Conservation (phyloP, 331 rosid species). For the Pyrus hybrid region DNA sequence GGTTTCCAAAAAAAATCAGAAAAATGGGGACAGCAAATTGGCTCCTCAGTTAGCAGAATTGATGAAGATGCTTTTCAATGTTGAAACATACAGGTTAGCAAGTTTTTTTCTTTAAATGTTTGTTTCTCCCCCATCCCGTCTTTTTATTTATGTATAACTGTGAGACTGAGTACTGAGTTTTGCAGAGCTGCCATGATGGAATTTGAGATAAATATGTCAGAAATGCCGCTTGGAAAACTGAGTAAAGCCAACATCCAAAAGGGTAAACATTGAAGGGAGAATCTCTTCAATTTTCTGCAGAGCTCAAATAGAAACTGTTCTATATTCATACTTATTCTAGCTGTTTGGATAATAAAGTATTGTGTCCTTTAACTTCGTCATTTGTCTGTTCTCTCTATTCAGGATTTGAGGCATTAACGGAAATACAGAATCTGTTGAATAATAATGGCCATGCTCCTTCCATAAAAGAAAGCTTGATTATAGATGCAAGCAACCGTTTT, state of each 20-base stretch:
- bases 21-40: conserved; percentile 41
- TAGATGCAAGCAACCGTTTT: conserved; percentile 96
- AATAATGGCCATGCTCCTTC: conserved; percentile 35
- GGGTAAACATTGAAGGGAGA: conserved; percentile 35
- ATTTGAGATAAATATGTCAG: conserved; percentile 93
- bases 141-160: not conserved
- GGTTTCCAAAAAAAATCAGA: conserved; percentile 40
- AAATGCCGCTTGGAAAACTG: conserved; percentile 97
- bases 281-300: not conserved
- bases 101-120: not conserved
- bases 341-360: not conserved
- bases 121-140: not conserved
- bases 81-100: conserved; percentile 88
- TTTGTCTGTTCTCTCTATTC: conserved; percentile 17
- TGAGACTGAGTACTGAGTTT: conserved; percentile 32
- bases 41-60: conserved; percentile 67
- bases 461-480: conserved; percentile 67
- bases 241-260: conserved; percentile 84
- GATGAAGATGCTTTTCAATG: conserved; percentile 89
- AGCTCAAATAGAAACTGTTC: not conserved
- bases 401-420: conserved; percentile 97
- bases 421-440: conserved; percentile 73
- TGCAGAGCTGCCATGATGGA: conserved; percentile 99
- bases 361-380: not conserved
- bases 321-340: not conserved